phyloP scores from a whole-genome alignment of 2,329 filamentous ascomycete genomes.

The Nemania sp. region DNA sequence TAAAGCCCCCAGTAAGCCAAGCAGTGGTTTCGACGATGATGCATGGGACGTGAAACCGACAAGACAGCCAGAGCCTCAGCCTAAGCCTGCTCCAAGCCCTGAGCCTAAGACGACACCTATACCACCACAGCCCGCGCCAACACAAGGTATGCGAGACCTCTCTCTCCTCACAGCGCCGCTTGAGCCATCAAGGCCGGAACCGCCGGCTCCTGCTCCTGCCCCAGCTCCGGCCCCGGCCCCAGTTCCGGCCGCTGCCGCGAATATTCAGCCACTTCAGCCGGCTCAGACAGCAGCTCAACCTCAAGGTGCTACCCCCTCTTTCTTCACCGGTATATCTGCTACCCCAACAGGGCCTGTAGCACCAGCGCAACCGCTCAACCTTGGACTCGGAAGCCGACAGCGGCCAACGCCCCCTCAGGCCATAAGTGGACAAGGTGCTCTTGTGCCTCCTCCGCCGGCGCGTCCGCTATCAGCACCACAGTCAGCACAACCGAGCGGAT shows the following conservation, averaged over 20 bases:
- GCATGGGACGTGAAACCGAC: slow-evolving; percentile 95
- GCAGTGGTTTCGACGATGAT: slow-evolving; percentile 79
- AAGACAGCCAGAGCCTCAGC: slow-evolving; percentile 53
- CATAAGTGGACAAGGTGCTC: slow-evolving; percentile 60
- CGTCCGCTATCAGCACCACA: slow-evolving; percentile 87
- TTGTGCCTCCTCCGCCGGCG: slow-evolving; percentile 76
- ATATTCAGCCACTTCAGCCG: slow-evolving; percentile 38
- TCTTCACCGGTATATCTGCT: slow-evolving; percentile 53
- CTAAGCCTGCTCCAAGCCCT: slow-evolving; percentile 62
- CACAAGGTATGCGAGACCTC: slow-evolving; percentile 54
- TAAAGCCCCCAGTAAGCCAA: slow-evolving; percentile 37
- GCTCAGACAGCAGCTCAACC: slow-evolving; percentile 47
- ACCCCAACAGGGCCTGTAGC: slow-evolving; percentile 45
- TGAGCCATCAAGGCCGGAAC: slow-evolving; percentile 51
- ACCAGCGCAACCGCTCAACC: slow-evolving; percentile 48
- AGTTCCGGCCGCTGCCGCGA: slow-evolving; percentile 40
- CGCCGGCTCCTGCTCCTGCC: slow-evolving; percentile 37
- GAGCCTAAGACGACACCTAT: slow-evolving; percentile 48
- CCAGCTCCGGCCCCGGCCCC: slow-evolving; percentile 39
- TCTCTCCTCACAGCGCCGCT: slow-evolving; percentile 58
- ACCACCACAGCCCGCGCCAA: slow-evolving; percentile 36
- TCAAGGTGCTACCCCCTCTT: slow-evolving; percentile 60
- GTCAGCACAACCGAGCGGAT: slow-evolving; percentile 73
- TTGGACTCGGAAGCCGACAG: slow-evolving; percentile 57
- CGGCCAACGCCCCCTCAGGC: slow-evolving; percentile 71